Conservation (phyloP, 1,284 basidiomycete species). For the Ustilago tritici region DNA sequence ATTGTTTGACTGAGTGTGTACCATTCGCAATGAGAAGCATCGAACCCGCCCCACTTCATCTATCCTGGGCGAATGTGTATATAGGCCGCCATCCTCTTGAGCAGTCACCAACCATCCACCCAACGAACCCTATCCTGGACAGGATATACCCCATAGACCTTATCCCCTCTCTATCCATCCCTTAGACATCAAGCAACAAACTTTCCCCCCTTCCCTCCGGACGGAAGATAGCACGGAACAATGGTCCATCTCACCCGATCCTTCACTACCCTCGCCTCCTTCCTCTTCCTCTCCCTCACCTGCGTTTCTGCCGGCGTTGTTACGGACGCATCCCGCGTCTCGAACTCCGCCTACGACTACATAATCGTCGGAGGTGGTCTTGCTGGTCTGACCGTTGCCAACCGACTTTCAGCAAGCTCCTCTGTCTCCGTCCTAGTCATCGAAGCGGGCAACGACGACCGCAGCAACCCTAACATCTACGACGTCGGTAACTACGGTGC, state of each 20-base stretch:
- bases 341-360: slow-evolving; percentile 62
- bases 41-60: not conserved
- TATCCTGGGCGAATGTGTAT: not conserved
- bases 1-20: not conserved
- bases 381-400: slow-evolving; percentile 63
- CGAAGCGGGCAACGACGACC: slow-evolving; percentile 65
- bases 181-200: not conserved
- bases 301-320: slow-evolving; percentile 23
- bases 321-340: slow-evolving; percentile 19
- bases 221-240: not conserved
- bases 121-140: not conserved
- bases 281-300: slow-evolving; percentile 21
- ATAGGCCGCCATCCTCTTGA: not conserved
- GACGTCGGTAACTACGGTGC: slow-evolving; percentile 71
- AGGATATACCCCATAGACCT: not conserved
- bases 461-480: slow-evolving; percentile 37
- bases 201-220: not conserved
- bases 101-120: not conserved
- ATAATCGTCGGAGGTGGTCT: slow-evolving; percentile 63
- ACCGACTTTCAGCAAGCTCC: slow-evolving; percentile 62
- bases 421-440: slow-evolving; percentile 62
- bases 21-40: not conserved
- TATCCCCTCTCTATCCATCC: not conserved
- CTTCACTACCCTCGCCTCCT: slow-evolving; percentile 18
- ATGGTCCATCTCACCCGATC: slow-evolving; percentile 30